Conservation (phyloP, 1,139 yeast genomes). For the Blastobotrys serpentis region DNA sequence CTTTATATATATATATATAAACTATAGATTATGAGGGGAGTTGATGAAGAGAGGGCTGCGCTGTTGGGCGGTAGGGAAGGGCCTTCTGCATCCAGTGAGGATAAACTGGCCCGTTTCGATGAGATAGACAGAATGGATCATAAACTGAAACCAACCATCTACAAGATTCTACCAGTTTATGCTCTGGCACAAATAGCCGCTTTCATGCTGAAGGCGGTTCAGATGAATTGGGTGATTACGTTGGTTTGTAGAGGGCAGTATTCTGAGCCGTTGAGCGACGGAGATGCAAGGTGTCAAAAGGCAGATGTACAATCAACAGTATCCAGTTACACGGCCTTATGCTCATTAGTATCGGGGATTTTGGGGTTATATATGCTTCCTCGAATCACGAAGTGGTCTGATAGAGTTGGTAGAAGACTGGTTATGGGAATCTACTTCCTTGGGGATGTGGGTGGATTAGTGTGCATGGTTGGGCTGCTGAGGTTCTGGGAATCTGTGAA, state of each 20-base stretch:
- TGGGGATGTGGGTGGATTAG: constrained; percentile 20
- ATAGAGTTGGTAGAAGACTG: constrained; percentile 23
- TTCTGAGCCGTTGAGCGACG: constrained; percentile 18
- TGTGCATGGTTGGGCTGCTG: constrained; percentile 17
- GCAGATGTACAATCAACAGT: constrained; percentile 23
- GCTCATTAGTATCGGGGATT: constrained; percentile 24
- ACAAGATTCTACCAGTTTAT: constrained; percentile 22
- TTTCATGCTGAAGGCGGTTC: constrained; percentile 24
- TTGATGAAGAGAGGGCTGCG: not conserved
- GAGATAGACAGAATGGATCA: constrained; percentile 11
- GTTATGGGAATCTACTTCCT: constrained; percentile 20
- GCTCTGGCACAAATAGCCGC: constrained; percentile 21
- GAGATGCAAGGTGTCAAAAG: constrained; percentile 23
- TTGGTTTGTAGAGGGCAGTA: constrained; percentile 22
- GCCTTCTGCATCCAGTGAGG: constrained; percentile 7
- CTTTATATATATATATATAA: no score
- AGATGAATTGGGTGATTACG: constrained; percentile 27
- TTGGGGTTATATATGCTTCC: constrained; percentile 26
- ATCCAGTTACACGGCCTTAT: constrained; percentile 23
- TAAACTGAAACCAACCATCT: constrained; percentile 15
- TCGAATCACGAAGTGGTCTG: constrained; percentile 22
- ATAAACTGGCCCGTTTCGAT: not conserved
- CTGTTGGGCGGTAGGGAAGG: constrained; percentile 2
- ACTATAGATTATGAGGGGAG: not conserved
- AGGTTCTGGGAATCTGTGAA: constrained; percentile 16